phyloP scores from a whole-genome alignment of 169 alveolate genomes.

The Cryptosporidium sp. region DNA sequence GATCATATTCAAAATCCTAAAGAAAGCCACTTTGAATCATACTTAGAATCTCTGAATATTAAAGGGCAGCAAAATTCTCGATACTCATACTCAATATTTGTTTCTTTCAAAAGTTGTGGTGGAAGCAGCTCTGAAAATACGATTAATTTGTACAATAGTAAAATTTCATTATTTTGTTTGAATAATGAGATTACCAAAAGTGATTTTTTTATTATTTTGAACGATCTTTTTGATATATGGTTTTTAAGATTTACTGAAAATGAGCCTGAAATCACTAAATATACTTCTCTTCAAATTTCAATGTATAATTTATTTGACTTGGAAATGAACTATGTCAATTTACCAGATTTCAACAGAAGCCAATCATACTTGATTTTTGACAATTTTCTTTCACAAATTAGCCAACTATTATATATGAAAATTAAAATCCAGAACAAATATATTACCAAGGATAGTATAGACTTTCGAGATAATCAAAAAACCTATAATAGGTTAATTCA shows the following conservation, averaged over 20 bases:
- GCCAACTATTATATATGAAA: background rate
- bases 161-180: conserved; percentile 25
- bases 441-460: conserved; percentile 2
- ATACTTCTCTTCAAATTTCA: conserved; percentile 1
- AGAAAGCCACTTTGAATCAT: background rate
- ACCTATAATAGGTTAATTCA: conserved; percentile 7
- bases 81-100: conserved; percentile 8
- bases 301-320: conserved; percentile 18
- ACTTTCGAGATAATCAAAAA: background rate
- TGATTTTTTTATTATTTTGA: conserved; percentile 37
- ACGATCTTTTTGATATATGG: conserved; percentile 43
- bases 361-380: background rate
- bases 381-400: conserved; percentile 13
- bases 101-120: conserved; percentile 40
- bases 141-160: conserved; percentile 8
- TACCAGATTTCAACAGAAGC: background rate
- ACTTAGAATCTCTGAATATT: background rate
- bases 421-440: conserved; percentile 23
- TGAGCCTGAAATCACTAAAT: background rate
- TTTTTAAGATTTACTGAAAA: conserved; percentile 9
- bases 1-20: background rate
- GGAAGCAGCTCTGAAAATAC: background rate
- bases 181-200: background rate
- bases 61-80: background rate
- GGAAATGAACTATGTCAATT: background rate